A percentile compares a stretch with the other conserved stretches of the same genome.
These are phyloP conservation scores for Actinomortierella ambigua DNA, from an alignment of 371 early-diverging fungal genomes.

Conservation along the genomic window DNA sequence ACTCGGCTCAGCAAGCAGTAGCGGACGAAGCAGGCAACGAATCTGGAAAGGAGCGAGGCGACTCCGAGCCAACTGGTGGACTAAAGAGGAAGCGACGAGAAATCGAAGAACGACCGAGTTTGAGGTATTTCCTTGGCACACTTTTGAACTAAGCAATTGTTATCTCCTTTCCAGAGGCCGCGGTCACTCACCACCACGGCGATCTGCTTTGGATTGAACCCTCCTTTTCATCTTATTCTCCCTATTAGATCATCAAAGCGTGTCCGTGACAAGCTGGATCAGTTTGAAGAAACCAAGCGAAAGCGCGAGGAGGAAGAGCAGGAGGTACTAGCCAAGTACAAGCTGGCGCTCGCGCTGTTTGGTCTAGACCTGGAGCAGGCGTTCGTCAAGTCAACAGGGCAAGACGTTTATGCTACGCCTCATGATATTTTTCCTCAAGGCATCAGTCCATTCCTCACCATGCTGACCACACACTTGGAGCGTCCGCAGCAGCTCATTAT, in stretches of 20 bases:
- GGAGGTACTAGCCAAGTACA: slow-evolving; percentile 47
- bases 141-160: not conserved
- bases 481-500: slow-evolving; percentile 33
- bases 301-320: slow-evolving; percentile 62
- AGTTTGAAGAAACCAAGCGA: slow-evolving; percentile 55
- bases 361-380: slow-evolving; percentile 39
- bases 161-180: too few relatives aligned
- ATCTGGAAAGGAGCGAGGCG: slow-evolving; percentile 19
- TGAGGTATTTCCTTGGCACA: slow-evolving; percentile 47
- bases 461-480: slow-evolving; percentile 37
- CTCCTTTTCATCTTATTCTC: too few relatives aligned
- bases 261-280: slow-evolving; percentile 59
- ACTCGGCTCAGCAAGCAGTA: slow-evolving; percentile 1
- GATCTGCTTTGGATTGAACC: too few relatives aligned
- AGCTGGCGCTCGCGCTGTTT: slow-evolving; percentile 47
- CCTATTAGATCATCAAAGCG: slow-evolving; percentile 61
- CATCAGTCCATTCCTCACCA: slow-evolving; percentile 15
- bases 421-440: slow-evolving; percentile 30
- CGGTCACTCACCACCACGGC: too few relatives aligned
- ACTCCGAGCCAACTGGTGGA: slow-evolving; percentile 23
- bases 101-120: slow-evolving; percentile 54
- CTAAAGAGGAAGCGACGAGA: slow-evolving; percentile 45
- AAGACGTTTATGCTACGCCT: not conserved
- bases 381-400: slow-evolving; percentile 3
- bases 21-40: slow-evolving; percentile 9